phyloP scores from a whole-genome alignment of 2,329 filamentous ascomycete genomes.

The Geosmithia morbida region DNA sequence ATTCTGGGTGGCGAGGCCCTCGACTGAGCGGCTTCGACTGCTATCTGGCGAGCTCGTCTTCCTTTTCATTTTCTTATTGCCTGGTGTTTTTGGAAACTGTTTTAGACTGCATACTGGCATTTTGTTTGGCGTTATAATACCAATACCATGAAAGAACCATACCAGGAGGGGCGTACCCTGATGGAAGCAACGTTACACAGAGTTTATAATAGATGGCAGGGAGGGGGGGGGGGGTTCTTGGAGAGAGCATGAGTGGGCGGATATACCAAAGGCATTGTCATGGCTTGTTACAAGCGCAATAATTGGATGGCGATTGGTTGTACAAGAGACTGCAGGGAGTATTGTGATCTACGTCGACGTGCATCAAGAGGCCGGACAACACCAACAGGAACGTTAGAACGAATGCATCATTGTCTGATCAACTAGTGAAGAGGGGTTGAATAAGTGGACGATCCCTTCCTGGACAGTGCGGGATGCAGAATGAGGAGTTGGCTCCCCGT shows the following conservation, averaged over 20 bases:
- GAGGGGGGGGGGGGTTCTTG: neutral
- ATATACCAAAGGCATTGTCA: neutral
- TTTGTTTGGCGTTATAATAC: neutral
- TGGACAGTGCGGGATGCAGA: no score
- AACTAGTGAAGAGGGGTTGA: no score
- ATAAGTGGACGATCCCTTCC: no score
- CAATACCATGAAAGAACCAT: neutral
- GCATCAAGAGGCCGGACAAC: no score
- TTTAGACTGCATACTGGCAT: neutral
- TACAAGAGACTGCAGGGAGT: no score
- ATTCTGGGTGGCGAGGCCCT: slow-evolving; percentile 48
- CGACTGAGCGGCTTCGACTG: slow-evolving; percentile 20
- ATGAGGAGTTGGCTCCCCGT: no score
- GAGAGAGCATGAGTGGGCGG: neutral
- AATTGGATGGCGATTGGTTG: no score
- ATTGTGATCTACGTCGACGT: no score
- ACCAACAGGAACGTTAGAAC: no score
- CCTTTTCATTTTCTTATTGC: neutral
- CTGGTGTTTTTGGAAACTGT: neutral
- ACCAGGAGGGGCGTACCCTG: no score
- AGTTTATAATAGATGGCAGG: neutral
- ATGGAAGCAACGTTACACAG: neutral
- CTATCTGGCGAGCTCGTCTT: neutral
- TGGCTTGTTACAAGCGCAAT: no score
- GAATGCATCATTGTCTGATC: no score